These are phyloP conservation scores for Eucalyptus dawsonii DNA, from an alignment of 345 rosid genomes.

Conservation along the genomic window DNA sequence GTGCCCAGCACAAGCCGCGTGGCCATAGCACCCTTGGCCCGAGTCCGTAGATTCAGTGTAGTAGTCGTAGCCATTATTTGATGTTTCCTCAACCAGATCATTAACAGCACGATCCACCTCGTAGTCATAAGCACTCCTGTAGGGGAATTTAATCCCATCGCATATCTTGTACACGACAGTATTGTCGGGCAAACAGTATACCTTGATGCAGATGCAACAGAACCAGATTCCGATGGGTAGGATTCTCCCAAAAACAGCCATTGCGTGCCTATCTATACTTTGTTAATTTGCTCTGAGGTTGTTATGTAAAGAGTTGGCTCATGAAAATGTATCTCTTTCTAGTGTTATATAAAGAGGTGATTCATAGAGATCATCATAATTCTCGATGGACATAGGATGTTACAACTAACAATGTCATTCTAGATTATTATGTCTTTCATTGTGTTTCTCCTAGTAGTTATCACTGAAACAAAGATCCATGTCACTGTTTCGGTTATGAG, in stretches of 20 bases:
- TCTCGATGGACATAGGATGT: background rate
- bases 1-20: background rate
- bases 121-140: background rate
- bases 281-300: background rate
- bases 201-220: background rate
- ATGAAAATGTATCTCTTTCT: background rate
- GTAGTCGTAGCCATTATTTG: background rate
- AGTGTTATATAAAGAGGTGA: background rate
- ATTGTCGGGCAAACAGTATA: background rate
- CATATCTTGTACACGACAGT: background rate
- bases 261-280: background rate
- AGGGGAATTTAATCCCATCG: background rate
- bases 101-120: background rate
- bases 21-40: background rate
- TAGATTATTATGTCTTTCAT: background rate
- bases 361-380: background rate
- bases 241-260: background rate
- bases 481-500: background rate
- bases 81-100: background rate
- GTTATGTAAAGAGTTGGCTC: background rate
- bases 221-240: background rate
- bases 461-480: background rate
- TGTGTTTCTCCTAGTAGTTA: background rate
- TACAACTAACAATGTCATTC: background rate
- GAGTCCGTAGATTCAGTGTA: background rate